Percentiles rank a stretch among this genome's conserved stretches.
Evolutionary conservation across 768 basidiomycete species (phyloP).

Genomic region (Trametes cubensis): DNA sequence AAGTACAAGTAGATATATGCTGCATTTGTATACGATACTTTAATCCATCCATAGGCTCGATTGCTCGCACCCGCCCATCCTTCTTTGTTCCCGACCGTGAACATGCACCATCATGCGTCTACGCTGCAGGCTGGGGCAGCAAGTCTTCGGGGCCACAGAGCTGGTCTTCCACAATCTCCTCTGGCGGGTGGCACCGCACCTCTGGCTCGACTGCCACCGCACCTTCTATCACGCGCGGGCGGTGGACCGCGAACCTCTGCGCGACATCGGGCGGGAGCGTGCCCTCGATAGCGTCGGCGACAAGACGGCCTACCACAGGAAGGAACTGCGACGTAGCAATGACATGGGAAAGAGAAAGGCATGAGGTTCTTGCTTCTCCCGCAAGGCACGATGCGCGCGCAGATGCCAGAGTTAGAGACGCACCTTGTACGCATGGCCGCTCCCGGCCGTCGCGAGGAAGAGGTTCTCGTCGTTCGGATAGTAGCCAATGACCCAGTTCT

Average conservation of each 20-base stretch:
- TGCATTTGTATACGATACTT: constrained; percentile 22
- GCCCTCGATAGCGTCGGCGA: constrained; percentile 71
- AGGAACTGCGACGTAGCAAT: constrained; percentile 66
- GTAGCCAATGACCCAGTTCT: constrained; percentile 86
- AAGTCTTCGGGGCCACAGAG: constrained; percentile 56
- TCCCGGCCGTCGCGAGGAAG: constrained; percentile 84
- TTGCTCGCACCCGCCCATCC: background rate
- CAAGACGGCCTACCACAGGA: constrained; percentile 78
- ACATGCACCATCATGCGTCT: background rate
- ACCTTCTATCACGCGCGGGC: constrained; percentile 31
- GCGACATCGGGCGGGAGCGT: constrained; percentile 54
- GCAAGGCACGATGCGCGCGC: background rate
- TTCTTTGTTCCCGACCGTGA: background rate
- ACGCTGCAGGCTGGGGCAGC: background rate
- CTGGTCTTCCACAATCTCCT: constrained; percentile 48
- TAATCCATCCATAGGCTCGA: constrained; percentile 12
- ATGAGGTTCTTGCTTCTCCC: background rate
- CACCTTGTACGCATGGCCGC: constrained; percentile 88
- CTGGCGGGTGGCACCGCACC: constrained; percentile 19
- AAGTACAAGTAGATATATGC: constrained; percentile 27
- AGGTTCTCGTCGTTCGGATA: constrained; percentile 62
- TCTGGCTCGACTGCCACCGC: constrained; percentile 7
- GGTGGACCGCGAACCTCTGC: constrained; percentile 65
- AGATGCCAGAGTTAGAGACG: background rate
- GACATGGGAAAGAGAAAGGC: background rate